Evolutionary conservation across 106 monocot genomes (phyloP), one percentile per base, ranked within the genome.

Genomic region (Dendrobium nobile): DNA sequence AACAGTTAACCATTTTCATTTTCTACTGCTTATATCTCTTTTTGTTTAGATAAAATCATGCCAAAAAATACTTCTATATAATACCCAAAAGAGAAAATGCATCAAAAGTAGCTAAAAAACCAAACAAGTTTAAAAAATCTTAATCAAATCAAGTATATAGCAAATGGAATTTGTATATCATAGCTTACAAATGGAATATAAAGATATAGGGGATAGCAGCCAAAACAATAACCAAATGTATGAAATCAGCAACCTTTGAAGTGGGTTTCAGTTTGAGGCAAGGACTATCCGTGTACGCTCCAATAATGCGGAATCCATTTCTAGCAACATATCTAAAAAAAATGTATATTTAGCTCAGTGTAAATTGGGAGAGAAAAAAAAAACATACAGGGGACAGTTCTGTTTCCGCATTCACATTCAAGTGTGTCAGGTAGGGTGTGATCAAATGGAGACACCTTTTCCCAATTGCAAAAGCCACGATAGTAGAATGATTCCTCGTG

Each of bases 211-310:
- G n/a, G 59, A 61, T 31, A 31, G 31, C 20, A 61, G 31, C 15
- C 73, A 73, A 13, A 51, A 40, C 0, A 51, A 27, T 16, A 22
- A 24, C 27, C 44, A 43, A 0, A 67, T 17, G 47, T 22, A 72
- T 54, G 55, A 43, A 72, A 73, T 31, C 24, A 55, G 47, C 58
- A 61, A 95, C 94, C 94, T 92, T 98, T 9, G 94, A 98, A 75
- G 79, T 79, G 42, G 95, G 98, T 81, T 95, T 99, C 41, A 99
- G 73, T 86, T 95, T 99, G 22, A 99, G 91, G 85, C 95, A 99
- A 16, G 98, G 95, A 26, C 98, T 95, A 58, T 99, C 98, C 1
- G 98, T 99, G 78, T 99, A 92, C n/a, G 98, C 98, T 58, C 95
- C 98, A 28, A 99, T 80, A 72, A 99, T 90, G 72, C 92, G 89